Conservation (phyloP, 164 flowering plant species). For the Chloranthus sessilifolius region DNA sequence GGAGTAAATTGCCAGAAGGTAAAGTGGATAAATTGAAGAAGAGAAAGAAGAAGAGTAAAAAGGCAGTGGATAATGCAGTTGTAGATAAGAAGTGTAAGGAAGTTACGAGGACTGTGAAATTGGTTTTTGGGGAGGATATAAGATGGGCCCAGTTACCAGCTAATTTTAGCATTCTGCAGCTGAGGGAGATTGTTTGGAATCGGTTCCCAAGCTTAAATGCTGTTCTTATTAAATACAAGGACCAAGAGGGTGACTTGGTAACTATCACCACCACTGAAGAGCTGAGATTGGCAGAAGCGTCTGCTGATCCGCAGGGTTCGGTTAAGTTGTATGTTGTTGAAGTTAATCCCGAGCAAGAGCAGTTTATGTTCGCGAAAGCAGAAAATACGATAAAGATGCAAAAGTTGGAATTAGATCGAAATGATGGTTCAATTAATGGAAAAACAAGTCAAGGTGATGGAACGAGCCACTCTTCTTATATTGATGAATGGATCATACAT, state of each 20-base stretch:
- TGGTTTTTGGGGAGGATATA: constrained; percentile 83
- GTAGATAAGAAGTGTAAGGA: constrained; percentile 50
- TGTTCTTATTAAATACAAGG: constrained; percentile 75
- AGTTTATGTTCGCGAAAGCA: constrained; percentile 29
- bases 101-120: constrained; percentile 51
- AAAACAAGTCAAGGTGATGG: constrained; percentile 1
- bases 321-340: constrained; percentile 56
- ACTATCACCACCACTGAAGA: constrained; percentile 78
- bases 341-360: constrained; percentile 68
- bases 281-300: constrained; percentile 72
- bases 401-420: constrained; percentile 3
- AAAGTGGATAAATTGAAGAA: constrained; percentile 42
- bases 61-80: constrained; percentile 32
- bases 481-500: constrained; percentile 74
- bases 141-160: constrained; percentile 75
- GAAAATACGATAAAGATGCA: constrained; percentile 10
- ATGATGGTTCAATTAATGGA: constrained; percentile 26
- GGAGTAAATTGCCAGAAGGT: constrained; percentile 23
- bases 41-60: constrained; percentile 11
- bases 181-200: constrained; percentile 51
- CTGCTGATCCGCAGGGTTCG: constrained; percentile 41
- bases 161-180: constrained; percentile 47
- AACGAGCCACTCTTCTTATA: constrained; percentile 22
- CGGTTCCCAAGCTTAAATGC: constrained; percentile 52
- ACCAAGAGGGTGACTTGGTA: constrained; percentile 84